Evolutionary conservation across 1,139 yeast species (phyloP).

Genomic region (Kodamaea suecica): DNA sequence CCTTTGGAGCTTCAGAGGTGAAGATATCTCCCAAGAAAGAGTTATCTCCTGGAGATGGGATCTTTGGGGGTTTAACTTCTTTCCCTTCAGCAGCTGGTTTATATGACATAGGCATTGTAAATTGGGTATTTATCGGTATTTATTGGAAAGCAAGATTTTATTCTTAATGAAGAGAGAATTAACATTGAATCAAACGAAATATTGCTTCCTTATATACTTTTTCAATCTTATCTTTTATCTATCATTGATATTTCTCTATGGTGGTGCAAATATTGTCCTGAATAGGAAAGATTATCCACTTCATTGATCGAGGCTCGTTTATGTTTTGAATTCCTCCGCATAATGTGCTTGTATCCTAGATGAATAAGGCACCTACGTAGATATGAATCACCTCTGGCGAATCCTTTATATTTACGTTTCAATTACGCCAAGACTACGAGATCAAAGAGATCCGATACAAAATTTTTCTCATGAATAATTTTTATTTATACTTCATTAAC

Average conservation of each 20-base stretch:
- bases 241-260: no score
- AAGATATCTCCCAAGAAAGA: constrained; percentile 65
- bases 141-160: neutral
- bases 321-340: no score
- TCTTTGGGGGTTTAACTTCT: constrained; percentile 53
- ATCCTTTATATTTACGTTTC: no score
- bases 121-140: neutral
- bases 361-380: no score
- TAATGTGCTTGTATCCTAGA: no score
- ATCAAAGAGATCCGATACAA: no score
- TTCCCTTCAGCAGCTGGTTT: constrained; percentile 53
- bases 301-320: no score
- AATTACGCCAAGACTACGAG: no score
- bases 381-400: no score
- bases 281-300: neutral
- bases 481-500: constrained; percentile 18
- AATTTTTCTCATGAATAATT: no score
- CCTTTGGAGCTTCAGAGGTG: constrained; percentile 57
- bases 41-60: constrained; percentile 58
- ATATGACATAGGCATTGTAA: constrained; percentile 58
- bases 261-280: neutral
- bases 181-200: neutral
- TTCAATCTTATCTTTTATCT: neutral
- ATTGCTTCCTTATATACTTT: neutral
- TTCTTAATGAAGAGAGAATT: neutral